Base-by-base conservation (phyloP, 352 stramenopile species). In the Phytophthora sansomeana region DNA sequence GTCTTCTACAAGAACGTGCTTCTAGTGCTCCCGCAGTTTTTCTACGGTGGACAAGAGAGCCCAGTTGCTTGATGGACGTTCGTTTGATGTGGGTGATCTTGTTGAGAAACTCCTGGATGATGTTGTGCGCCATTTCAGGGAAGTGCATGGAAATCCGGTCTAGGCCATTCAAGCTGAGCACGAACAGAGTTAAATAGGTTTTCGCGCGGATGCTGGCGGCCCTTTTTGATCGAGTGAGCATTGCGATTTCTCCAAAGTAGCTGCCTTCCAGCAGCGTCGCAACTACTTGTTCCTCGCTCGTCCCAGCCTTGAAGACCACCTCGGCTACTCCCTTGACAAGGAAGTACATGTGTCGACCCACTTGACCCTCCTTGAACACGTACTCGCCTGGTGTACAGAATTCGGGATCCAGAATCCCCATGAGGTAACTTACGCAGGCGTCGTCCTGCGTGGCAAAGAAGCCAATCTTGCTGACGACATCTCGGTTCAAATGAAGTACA, bases 1-100 rank as follows among this genome's bases (percentile, higher is more conserved):
- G 90, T 91, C n/a, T 95, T 95, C 68, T 94, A 95, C 81, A 95
- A 95, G 72, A 94, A 93, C 71, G 82, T 90, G 28, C 60, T 94
- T 35, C 76, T 95, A 11, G 85, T 94, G 36, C 63, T 95, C 17
- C 80, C 85, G 21, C 83, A 94, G 62, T 94, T 92, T 54, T 83
- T 95, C 51, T 94, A 79, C 49, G 83, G 83, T 5, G 60, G 4
- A 78, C 60, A 10, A 78, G 58, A 14, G 70, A 75, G 7, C 36
- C 78, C 21, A 69, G 64, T 63, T 43, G 74, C 64, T 68, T 73
- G 8, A 55, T 70, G 21, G 43, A 88, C 33, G 62, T 89, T 41
- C 83, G 76, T 51, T 94, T 92, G 68, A 94, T 94, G 55, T 90
- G 62, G 1, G 74, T 90, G 56, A 94, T 90, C 55, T 94, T 94